Evolutionary conservation across 2,329 filamentous ascomycete species (phyloP).

Genomic region (Stemphylium beticola): DNA sequence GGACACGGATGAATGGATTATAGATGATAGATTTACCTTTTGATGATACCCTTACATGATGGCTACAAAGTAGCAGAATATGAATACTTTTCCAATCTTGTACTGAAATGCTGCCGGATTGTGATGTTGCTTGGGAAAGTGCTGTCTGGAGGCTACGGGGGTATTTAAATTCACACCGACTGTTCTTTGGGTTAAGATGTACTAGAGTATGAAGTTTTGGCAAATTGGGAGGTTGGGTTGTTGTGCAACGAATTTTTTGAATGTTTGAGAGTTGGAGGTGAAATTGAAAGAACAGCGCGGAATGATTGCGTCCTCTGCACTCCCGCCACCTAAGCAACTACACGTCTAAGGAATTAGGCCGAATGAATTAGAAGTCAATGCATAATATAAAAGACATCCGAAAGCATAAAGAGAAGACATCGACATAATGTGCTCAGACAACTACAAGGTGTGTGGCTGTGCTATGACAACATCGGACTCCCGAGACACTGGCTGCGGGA

Average conservation of each 20-base stretch:
- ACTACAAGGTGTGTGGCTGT: neutral
- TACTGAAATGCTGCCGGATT: conserved; percentile 32
- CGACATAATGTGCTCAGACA: no score
- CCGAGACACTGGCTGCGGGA: conserved; percentile 10
- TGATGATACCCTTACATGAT: conserved; percentile 37
- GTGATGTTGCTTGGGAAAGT: neutral
- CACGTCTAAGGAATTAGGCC: neutral
- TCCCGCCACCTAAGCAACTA: neutral
- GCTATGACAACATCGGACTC: conserved; percentile 12
- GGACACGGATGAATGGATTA: conserved; percentile 22
- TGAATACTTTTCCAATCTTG: conserved; percentile 7
- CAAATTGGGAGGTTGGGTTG: neutral
- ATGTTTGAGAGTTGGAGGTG: neutral
- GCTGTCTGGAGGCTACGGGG: no score
- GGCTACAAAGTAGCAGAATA: conserved; percentile 16
- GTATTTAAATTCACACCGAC: no score
- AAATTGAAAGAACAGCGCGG: neutral
- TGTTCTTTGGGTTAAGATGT: no score
- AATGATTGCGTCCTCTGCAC: neutral
- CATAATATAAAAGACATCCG: no score
- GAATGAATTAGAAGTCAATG: no score
- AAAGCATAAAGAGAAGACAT: no score
- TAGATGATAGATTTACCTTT: conserved; percentile 24
- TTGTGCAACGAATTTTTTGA: neutral
- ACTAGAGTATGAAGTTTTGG: neutral